Conservation (phyloP, 192 early-diverging fungal species). For the Dispira simplex region DNA sequence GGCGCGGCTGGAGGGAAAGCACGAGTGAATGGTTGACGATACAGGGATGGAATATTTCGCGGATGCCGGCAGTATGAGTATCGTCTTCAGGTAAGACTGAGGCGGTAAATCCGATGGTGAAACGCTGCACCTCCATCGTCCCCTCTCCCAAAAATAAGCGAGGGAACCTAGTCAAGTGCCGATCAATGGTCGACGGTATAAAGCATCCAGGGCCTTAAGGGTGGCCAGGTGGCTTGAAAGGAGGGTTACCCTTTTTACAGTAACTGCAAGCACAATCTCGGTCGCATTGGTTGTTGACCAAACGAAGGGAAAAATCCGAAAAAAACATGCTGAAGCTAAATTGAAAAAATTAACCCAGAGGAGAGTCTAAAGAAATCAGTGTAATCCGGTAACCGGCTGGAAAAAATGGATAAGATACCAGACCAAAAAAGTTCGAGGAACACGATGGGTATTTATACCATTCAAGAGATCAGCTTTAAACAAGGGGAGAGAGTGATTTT, state of each 20-base stretch:
- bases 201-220: neutral
- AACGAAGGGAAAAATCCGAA: neutral
- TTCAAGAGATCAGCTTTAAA: too few species aligned
- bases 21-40: neutral
- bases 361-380: neutral
- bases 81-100: neutral
- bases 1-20: too few species aligned
- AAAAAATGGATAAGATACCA: neutral
- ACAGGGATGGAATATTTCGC: neutral
- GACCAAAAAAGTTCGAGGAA: neutral
- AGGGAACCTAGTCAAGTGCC: neutral
- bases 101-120: neutral
- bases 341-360: neutral
- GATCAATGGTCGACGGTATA: neutral
- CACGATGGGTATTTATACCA: neutral
- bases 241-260: conserved; percentile 6
- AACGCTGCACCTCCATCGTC: neutral
- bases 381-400: neutral
- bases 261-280: conserved; percentile 8
- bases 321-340: neutral
- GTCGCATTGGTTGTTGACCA: conserved; percentile 6
- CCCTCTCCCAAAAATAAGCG: neutral
- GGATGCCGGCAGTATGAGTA: neutral
- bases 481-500: too few species aligned
- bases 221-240: conserved; percentile 8